These are phyloP conservation scores for Alisma plantagoaquatica DNA, from an alignment of 106 monocot genomes.

Conservation along the genomic window DNA sequence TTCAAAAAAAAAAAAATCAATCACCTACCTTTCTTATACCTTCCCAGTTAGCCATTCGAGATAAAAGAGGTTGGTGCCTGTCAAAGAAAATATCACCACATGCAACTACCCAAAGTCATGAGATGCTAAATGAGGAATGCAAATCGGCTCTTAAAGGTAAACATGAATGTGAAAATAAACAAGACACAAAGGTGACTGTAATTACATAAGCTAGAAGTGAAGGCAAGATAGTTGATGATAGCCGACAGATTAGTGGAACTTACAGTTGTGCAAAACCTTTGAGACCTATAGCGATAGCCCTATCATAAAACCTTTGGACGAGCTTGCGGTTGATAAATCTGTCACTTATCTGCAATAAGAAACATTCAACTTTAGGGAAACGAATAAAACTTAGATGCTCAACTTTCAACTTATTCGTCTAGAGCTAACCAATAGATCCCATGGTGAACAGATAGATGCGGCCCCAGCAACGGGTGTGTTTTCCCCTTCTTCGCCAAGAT, in stretches of 20 bases:
- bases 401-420: too few relatives aligned
- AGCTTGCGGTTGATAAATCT: constrained; percentile 68
- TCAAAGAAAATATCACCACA: neutral
- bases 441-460: constrained; percentile 88
- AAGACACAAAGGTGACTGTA: too few relatives aligned
- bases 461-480: constrained; percentile 88
- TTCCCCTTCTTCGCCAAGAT: constrained; percentile 94
- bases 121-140: too few relatives aligned
- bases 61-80: constrained; percentile 51
- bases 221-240: too few relatives aligned
- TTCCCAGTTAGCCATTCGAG: constrained; percentile 66
- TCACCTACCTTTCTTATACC: constrained; percentile 48
- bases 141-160: too few relatives aligned
- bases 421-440: constrained; percentile 94
- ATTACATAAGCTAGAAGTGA: too few relatives aligned
- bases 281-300: constrained; percentile 56
- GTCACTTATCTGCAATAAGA: constrained; percentile 49
- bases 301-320: constrained; percentile 60
- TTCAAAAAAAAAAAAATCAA: neutral
- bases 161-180: too few relatives aligned
- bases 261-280: constrained; percentile 79
- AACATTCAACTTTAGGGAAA: neutral
- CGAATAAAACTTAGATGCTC: too few relatives aligned
- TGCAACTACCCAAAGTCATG: too few relatives aligned
- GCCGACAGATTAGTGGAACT: constrained; percentile 3